Conservation (phyloP, 176 grass and related monocot genomes). For the Elaeis guineensis region DNA sequence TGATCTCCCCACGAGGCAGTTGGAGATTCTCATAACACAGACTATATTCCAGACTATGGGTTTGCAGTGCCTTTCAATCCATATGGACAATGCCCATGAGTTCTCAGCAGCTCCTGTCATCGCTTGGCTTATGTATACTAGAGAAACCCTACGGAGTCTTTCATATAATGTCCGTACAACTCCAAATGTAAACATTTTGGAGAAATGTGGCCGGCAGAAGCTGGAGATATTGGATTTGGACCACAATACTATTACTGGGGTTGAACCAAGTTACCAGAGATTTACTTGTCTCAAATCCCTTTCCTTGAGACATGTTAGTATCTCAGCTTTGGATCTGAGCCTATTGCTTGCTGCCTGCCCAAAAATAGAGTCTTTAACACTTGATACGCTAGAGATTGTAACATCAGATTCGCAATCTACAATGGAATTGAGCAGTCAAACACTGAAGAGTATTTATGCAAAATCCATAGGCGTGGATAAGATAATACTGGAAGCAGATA, state of each 20-base stretch:
- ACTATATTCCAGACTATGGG: slow-evolving; percentile 89
- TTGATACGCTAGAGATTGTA: slow-evolving; percentile 94
- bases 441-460: slow-evolving; percentile 65
- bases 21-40: slow-evolving; percentile 90
- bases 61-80: slow-evolving; percentile 75
- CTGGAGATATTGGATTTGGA: slow-evolving; percentile 82
- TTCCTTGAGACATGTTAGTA: slow-evolving; percentile 75
- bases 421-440: slow-evolving; percentile 71
- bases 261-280: slow-evolving; percentile 93
- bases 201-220: slow-evolving; percentile 78
- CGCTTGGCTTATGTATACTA: slow-evolving; percentile 94
- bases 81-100: slow-evolving; percentile 69
- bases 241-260: slow-evolving; percentile 76
- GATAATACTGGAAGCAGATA: slow-evolving; percentile 85
- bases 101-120: slow-evolving; percentile 91
- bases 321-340: slow-evolving; percentile 81
- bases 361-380: slow-evolving; percentile 73
- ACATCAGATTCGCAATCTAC: slow-evolving; percentile 67
- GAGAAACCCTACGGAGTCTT: slow-evolving; percentile 59
- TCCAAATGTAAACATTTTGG: slow-evolving; percentile 79
- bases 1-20: slow-evolving; percentile 56
- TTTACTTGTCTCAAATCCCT: slow-evolving; percentile 90
- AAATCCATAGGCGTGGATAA: slow-evolving; percentile 81
- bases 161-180: slow-evolving; percentile 81
- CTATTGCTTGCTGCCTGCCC: slow-evolving; percentile 70